phyloP scores from a whole-genome alignment of 768 basidiomycete species.

The Lentinula boryana region DNA sequence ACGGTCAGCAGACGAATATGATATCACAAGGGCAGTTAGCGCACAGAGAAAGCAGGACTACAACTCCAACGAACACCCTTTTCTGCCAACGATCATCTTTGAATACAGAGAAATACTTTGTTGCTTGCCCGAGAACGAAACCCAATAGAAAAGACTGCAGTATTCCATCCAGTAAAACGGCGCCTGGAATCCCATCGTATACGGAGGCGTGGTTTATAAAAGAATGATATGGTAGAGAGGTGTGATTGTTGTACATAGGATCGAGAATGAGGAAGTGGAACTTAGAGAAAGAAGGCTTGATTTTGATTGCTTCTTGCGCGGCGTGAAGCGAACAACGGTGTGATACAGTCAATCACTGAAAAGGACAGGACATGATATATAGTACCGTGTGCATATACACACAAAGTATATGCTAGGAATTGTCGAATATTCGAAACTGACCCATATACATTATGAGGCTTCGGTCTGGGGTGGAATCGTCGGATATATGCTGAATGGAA shows the following conservation, averaged over 20 bases:
- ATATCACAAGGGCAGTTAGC: slow-evolving; percentile 9
- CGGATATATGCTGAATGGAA: not conserved
- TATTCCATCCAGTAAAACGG: slow-evolving; percentile 39
- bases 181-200: slow-evolving; percentile 14
- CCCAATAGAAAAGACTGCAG: slow-evolving; percentile 44
- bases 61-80: slow-evolving; percentile 31
- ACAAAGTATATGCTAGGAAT: not conserved
- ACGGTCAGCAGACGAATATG: not conserved
- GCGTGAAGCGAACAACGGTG: not conserved
- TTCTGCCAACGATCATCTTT: slow-evolving; percentile 38
- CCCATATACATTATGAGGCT: not conserved
- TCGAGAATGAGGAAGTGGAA: not conserved
- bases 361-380: not conserved
- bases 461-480: too few relatives aligned
- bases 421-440: not conserved
- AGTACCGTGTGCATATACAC: not conserved
- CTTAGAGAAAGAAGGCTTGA: not conserved
- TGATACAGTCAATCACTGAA: not conserved
- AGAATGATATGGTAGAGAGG: not conserved
- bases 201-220: not conserved
- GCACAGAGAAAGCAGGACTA: slow-evolving; percentile 38
- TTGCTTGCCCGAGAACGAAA: slow-evolving; percentile 32
- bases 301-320: not conserved
- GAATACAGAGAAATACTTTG: slow-evolving; percentile 34
- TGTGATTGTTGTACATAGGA: not conserved